Base-by-base conservation (phyloP, 2,329 filamentous ascomycete genomes). In the Penicillium decumbens region DNA sequence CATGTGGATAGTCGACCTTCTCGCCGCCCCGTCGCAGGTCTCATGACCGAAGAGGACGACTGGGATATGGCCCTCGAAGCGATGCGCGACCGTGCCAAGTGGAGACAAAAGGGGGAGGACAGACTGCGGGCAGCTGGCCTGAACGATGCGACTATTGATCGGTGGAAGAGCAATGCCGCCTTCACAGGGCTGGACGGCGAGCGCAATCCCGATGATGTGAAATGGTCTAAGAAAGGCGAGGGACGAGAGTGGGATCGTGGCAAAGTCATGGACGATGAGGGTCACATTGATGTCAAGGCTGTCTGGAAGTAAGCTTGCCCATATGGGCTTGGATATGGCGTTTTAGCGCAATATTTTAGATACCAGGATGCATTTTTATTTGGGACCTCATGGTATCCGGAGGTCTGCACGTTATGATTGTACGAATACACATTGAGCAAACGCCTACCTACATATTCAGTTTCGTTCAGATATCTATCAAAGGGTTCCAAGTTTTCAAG, bases 21-120 rank as follows among this genome's bases (percentile, higher is more conserved):
- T 66, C 74, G 65, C 23, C 67, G 69, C 10, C 65, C 65, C 12
- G 69, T 73, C 7, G 54, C 67, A 1, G 69, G 70, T 12, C 62
- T 72, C 41, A 77, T 78, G 53, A 71, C 73, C 1, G 73, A 71
- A 2, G 77, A 77, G 25, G 83, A 85, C 53, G 82, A 88, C 51
- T 95, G 89, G 90, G 87, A 88, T 39, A 81, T 88, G 59, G 83
- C 87, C 0, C 75, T 93, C 1, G 89, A 95, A 69, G 83, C 85
- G 4, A 77, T 89, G 48, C 80, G 86, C 33, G 89, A 95, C 65
- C 82, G 89, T n/a, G 81, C 88, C 57, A 84, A 84, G 57, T 90
- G 87, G 82, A 84, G 82, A 61, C 78, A 84, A 55, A 82, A 84
- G 58, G 88, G 89, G 27, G 87, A 87, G 6, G 84, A 90, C 45